phyloP scores from a whole-genome alignment of 352 stramenopile species.

The Thalassiosira delicatula region DNA sequence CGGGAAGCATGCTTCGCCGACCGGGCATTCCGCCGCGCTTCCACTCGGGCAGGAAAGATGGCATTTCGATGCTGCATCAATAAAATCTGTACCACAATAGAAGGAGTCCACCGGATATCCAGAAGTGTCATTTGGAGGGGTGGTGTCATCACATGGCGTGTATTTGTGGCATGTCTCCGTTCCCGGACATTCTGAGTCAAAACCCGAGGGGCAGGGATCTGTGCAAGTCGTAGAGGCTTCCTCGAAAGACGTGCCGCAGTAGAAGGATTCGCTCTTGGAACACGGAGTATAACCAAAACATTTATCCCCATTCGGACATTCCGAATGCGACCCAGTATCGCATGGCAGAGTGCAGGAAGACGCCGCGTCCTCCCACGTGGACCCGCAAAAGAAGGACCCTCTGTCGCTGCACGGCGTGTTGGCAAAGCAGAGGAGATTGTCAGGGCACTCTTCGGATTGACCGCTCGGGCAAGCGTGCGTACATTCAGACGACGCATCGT shows the following conservation, averaged over 20 bases:
- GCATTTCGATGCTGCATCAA: conserved; percentile 23
- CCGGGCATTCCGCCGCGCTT: conserved; percentile 42
- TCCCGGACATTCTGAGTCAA: conserved; percentile 35
- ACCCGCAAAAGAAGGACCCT: conserved; percentile 53
- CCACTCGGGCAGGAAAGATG: conserved; percentile 36
- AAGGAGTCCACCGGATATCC: conserved; percentile 40
- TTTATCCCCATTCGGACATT: conserved; percentile 48
- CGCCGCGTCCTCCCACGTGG: conserved; percentile 39
- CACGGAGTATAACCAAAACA: conserved; percentile 48
- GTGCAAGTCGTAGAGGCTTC: conserved; percentile 42
- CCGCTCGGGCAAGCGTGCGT: conserved; percentile 33
- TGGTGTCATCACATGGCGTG: conserved; percentile 17
- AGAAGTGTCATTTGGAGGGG: conserved; percentile 13
- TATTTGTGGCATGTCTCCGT: conserved; percentile 35
- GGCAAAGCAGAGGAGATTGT: conserved; percentile 38
- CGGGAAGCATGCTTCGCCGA: conserved; percentile 40
- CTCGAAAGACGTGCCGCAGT: conserved; percentile 54
- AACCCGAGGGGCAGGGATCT: conserved; percentile 30
- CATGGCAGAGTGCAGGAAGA: conserved; percentile 55
- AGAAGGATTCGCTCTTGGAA: conserved; percentile 46
- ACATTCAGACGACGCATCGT: conserved; percentile 49
- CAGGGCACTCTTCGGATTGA: conserved; percentile 33
- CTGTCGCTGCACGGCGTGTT: conserved; percentile 50
- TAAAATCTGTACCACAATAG: conserved; percentile 43
- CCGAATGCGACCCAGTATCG: conserved; percentile 4